Percentiles rank a stretch among this genome's conserved stretches.
phyloP scores from a whole-genome alignment of 2,329 filamentous ascomycete species.

The Aplosporella prunicola region DNA sequence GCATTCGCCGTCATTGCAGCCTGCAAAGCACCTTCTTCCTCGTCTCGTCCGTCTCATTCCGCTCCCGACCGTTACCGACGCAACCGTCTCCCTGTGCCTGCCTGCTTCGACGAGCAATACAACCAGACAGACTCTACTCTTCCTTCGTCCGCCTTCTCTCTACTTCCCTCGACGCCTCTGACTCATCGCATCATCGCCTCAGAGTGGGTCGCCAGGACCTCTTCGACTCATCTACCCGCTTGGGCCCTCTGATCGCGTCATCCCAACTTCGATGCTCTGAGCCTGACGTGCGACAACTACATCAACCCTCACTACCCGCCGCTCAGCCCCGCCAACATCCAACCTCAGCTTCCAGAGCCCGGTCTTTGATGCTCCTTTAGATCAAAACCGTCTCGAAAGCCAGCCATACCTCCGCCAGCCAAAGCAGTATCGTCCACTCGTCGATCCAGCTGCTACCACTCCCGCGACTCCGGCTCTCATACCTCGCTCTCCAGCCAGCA shows the following conservation, averaged over 20 bases:
- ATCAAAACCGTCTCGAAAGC: constrained; percentile 10
- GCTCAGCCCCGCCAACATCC: background rate
- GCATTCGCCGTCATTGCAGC: constrained; percentile 5
- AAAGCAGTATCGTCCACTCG: constrained; percentile 7
- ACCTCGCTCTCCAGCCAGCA: constrained; percentile 2
- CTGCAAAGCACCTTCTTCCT: constrained; percentile 13
- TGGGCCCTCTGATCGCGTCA: constrained; percentile 10
- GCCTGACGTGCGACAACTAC: constrained; percentile 27
- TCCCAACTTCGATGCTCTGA: constrained; percentile 16
- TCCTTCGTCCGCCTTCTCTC: constrained; percentile 19
- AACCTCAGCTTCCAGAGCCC: constrained; percentile 5
- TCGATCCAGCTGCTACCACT: constrained; percentile 8
- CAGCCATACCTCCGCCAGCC: background rate
- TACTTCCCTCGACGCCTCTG: constrained; percentile 17
- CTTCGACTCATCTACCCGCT: constrained; percentile 18
- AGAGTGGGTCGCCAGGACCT: constrained; percentile 13
- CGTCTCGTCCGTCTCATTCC: no score
- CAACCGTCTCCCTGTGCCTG: constrained; percentile 18
- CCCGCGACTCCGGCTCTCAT: constrained; percentile 4
- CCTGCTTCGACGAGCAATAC: constrained; percentile 13
- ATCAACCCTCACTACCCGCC: constrained; percentile 13
- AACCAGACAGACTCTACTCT: constrained; percentile 13
- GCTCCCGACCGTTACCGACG: constrained; percentile 23
- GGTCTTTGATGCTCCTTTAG: constrained; percentile 7
- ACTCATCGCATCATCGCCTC: constrained; percentile 19